These are phyloP conservation scores for Dittrichia graveolens DNA, from an alignment of 129 eudicot genomes.

Conservation along the genomic window DNA sequence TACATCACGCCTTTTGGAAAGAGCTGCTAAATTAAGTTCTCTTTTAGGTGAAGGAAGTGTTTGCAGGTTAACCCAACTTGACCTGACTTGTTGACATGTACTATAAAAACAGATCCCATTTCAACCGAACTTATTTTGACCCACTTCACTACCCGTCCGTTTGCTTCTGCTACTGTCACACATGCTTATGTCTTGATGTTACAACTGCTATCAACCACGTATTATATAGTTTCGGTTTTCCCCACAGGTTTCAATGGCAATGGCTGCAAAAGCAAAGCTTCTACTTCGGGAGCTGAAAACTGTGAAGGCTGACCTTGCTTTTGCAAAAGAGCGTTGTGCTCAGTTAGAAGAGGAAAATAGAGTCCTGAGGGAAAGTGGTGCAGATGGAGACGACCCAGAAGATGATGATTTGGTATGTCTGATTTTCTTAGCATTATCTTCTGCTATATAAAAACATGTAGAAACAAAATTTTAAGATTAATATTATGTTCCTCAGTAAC, in stretches of 20 bases:
- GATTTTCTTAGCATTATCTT: constrained; percentile 6
- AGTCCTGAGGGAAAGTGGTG: constrained; percentile 64
- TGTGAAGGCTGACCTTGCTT: constrained; percentile 84
- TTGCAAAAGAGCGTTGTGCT: constrained; percentile 86
- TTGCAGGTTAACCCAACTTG: constrained; percentile 6
- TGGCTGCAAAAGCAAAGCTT: constrained; percentile 91
- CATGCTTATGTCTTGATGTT: constrained; percentile 1
- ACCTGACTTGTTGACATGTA: not conserved
- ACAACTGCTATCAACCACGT: not conserved
- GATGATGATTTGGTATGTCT: constrained; percentile 82
- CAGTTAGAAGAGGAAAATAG: constrained; percentile 85
- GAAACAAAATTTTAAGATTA: not conserved
- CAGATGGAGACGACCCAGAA: constrained; percentile 61
- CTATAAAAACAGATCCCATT: not conserved
- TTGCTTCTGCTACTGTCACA: constrained; percentile 1
- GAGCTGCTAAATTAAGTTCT: no score
- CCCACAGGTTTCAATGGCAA: constrained; percentile 87
- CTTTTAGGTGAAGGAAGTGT: not conserved
- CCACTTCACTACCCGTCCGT: not conserved
- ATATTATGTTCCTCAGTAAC: not conserved
- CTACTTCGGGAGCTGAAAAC: constrained; percentile 87
- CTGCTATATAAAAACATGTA: not conserved
- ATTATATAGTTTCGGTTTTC: constrained; percentile 1
- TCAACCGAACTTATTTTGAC: not conserved
- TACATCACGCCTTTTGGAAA: no score